Base-by-base conservation (phyloP, 1,139 yeast genomes). In the Protomyces macrosporus region DNA sequence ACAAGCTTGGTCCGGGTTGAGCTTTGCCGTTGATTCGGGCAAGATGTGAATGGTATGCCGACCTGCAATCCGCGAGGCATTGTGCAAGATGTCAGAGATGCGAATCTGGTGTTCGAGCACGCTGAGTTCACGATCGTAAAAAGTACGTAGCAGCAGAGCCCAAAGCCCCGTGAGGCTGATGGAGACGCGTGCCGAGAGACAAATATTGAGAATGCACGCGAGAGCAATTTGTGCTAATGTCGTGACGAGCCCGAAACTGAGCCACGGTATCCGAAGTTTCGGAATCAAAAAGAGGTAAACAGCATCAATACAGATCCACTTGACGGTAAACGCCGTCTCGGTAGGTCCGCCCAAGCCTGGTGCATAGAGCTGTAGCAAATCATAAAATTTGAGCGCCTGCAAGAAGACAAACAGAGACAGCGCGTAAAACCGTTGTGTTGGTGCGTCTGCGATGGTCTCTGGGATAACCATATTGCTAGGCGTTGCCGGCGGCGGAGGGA, bases 21-120 rank as follows among this genome's bases (percentile, higher is more conserved):
- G 78, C 70, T 81, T 79, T 1, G 95, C 97, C 0, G 95, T 86
- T 52, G 96, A 88, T 72, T 93, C 98, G 0, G 98, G 98, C 52
- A 95, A 77, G 69, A 88, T 88, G 70, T 91, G 88, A 69, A 93
- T 87, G 1, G 93, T 88, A 71, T 88, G 88, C 65, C 84, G 84
- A 58, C 98, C 98, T 70, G 84, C 86, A 72, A 93, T 87, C 72
- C 90, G 95, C 2, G 86, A 77, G 40, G 88, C 82, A 64, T 86
- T 80, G 69, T 89, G 88, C 32, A 82, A 71, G 6, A 85, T 76
- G 64, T 77, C 74, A 14, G 73, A 72, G 30, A 75, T 72, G 56
- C 75, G 73, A 6, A 79, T 75, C 6, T 81, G 73, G 32, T 74
- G 71, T 10, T 95, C 97, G 9, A 83, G 77, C 3, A 91, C 77